Evolutionary conservation across 345 rosid genomes (phyloP).

Genomic region (Euphorbia peplus): DNA sequence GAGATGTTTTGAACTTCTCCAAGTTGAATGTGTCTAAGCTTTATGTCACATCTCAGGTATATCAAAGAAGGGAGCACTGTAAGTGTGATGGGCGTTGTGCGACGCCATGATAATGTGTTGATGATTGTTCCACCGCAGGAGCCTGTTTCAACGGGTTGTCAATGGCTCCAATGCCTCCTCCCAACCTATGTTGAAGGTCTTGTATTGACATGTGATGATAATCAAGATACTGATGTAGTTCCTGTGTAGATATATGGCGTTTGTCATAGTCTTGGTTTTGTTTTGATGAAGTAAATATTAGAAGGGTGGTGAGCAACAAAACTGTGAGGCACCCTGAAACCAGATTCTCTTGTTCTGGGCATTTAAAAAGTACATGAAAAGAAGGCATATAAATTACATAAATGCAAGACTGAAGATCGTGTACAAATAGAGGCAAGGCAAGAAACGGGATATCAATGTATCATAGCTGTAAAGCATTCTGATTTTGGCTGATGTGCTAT

Average conservation of each 20-base stretch:
- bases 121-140: slow-evolving; percentile 76
- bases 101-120: slow-evolving; percentile 75
- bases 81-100: slow-evolving; percentile 92
- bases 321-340: neutral
- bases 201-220: slow-evolving; percentile 68
- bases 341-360: neutral
- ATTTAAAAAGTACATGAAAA: neutral
- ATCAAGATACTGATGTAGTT: slow-evolving; percentile 63
- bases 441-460: slow-evolving; percentile 22
- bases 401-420: neutral
- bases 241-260: slow-evolving; percentile 50
- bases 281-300: slow-evolving; percentile 23
- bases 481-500: slow-evolving; percentile 28
- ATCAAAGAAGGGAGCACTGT: slow-evolving; percentile 94
- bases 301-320: neutral
- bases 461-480: slow-evolving; percentile 9
- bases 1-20: neutral
- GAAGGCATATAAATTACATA: neutral
- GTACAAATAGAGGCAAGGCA: neutral
- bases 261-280: neutral
- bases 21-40: slow-evolving; percentile 10
- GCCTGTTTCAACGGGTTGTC: slow-evolving; percentile 72
- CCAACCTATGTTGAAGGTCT: slow-evolving; percentile 80
- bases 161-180: slow-evolving; percentile 67
- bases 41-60: slow-evolving; percentile 44